Base-by-base conservation (phyloP, 305 asterid species). In the Solanum hybrid region DNA sequence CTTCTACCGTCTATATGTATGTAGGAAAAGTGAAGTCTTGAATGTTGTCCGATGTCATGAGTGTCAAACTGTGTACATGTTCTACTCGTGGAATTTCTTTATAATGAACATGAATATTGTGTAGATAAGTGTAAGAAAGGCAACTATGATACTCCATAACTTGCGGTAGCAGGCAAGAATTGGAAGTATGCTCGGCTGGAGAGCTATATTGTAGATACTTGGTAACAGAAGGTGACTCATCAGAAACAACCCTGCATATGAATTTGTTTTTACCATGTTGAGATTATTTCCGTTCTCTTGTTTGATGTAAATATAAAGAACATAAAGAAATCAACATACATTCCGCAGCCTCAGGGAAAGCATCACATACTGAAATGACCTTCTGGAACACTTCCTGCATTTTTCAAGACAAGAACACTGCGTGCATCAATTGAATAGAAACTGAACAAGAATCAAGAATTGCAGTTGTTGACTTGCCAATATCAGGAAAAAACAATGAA, bases 311-410 rank as follows among this genome's bases (percentile, higher is more conserved):
- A 71, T 26, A 42, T 38, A 40, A 85, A 26, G 88, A 85, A 80
- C 77, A 24, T 37, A 36, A 73, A 37, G 24, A 29, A 88, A 88
- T 87, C 26, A 24, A 89, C 96, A 0, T 93, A 95, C 99, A 79
- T 89, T 95, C 94, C 36, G 97, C 92, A 10, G 94, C 93, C 27
- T 90, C 92, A 14, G 97, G 99, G 92, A 94, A 95, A 88, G 94
- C 93, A 80, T 95, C 97, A 80, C 95, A 95, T 36, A 92, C 40
- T 84, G 92, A 91, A 86, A 93, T 95, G 88, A 91, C 89, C 24
- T 89, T 90, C 94, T 92, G 93, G 95, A 96, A 94, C 60, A 91
- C 77, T 4, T 92, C 93, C 98, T 95, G 92, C 32, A 20, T 29
- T 79, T 88, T 88, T 40, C 22, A 86, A 77, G 72, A 84, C 20